These are phyloP conservation scores for Gynochthodes officinalis DNA, from an alignment of 257 asterid genomes.

Conservation along the genomic window DNA sequence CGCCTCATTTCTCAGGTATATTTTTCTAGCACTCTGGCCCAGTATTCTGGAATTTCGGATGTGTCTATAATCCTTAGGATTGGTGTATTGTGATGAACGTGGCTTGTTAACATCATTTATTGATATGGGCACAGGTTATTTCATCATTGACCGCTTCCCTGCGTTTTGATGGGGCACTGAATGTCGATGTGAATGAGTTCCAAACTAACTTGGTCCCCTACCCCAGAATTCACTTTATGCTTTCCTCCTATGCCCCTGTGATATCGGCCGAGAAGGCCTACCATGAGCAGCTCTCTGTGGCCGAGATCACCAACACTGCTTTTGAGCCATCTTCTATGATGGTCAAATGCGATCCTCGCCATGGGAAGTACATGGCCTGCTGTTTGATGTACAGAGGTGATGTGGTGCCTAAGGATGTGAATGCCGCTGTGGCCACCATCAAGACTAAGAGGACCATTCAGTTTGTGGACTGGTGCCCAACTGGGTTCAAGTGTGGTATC, in stretches of 20 bases:
- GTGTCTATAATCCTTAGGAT: neutral
- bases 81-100: neutral
- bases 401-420: slow-evolving; percentile 93
- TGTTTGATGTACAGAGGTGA: slow-evolving; percentile 97
- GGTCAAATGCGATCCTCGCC: slow-evolving; percentile 96
- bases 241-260: slow-evolving; percentile 91
- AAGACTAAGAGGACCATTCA: slow-evolving; percentile 96
- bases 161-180: slow-evolving; percentile 87
- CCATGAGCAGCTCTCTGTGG: slow-evolving; percentile 90
- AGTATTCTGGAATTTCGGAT: too few relatives aligned
- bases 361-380: slow-evolving; percentile 97
- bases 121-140: slow-evolving; percentile 48
- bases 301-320: slow-evolving; percentile 93
- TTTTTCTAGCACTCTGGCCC: neutral
- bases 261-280: slow-evolving; percentile 92
- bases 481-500: slow-evolving; percentile 95
- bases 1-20: slow-evolving; percentile 90
- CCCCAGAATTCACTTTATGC: slow-evolving; percentile 97
- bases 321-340: slow-evolving; percentile 97
- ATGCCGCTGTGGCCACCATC: slow-evolving; percentile 94
- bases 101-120: neutral
- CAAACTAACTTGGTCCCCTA: slow-evolving; percentile 96
- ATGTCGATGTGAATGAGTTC: slow-evolving; percentile 93
- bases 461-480: slow-evolving; percentile 98
- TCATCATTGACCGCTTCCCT: slow-evolving; percentile 89